Conservation (phyloP, 805 yeast genomes). For the Blastobotrys muscicola region DNA sequence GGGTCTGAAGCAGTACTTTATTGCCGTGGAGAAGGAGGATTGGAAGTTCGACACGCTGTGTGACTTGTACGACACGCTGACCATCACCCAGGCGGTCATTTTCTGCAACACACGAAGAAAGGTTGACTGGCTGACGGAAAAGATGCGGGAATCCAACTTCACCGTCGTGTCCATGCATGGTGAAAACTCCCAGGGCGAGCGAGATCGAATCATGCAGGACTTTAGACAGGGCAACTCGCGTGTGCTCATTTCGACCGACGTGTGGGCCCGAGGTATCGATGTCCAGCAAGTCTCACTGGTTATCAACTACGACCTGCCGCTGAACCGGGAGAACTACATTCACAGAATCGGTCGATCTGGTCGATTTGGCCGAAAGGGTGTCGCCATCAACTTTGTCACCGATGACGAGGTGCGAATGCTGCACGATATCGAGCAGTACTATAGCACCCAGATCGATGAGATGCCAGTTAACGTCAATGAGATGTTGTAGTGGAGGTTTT, state of each 20-base stretch:
- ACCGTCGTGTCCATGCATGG: conserved; percentile 95
- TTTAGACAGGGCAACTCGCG: conserved; percentile 92
- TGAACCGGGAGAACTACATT: conserved; percentile 84
- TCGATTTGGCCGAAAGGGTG: conserved; percentile 98
- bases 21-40: conserved; percentile 85
- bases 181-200: conserved; percentile 87
- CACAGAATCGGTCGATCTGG: conserved; percentile 99
- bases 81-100: conserved; percentile 95
- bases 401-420: conserved; percentile 62
- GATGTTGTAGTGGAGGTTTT: conserved; percentile 21
- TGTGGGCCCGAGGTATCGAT: conserved; percentile 96
- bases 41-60: conserved; percentile 92
- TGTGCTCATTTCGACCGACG: conserved; percentile 86
- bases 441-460: conserved; percentile 82
- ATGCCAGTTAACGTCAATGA: conserved; percentile 59
- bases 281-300: conserved; percentile 96
- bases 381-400: conserved; percentile 90
- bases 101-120: conserved; percentile 94
- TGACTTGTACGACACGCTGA: conserved; percentile 89
- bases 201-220: conserved; percentile 92
- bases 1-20: conserved; percentile 88
- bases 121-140: conserved; percentile 80
- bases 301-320: conserved; percentile 87
- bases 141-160: conserved; percentile 68
- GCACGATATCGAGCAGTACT: conserved; percentile 82